Base-by-base conservation (phyloP, 345 rosid species). In the Lepidium aucheri region DNA sequence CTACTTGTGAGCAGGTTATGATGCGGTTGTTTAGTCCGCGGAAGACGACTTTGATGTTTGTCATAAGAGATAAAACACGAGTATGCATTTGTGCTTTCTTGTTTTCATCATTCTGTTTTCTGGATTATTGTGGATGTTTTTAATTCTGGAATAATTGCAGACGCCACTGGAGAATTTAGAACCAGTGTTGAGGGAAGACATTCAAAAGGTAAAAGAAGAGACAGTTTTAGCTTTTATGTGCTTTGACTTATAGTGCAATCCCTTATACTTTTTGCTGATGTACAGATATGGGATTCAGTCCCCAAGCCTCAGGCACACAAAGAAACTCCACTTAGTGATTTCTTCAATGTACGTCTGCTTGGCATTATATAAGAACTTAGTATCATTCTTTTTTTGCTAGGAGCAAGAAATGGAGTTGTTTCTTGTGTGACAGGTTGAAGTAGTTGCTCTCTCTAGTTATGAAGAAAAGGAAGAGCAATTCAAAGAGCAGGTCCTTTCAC, bases 21-120 rank as follows among this genome's bases (percentile, higher is more conserved):
- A 85, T 94, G 97, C 85, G 97, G 54, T 84, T 94, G 78, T 94
- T 94, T 80, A 94, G 99, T 81, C 99, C 99, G 3, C 88, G 99
- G 44, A 94, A 94, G 82, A 94, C 99, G 41, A 94, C 99, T 26
- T 69, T 94, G 80, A 69, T 94, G 95, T 94, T 94, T 83, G 99
- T 94, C 70, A 94, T 94, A 66, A 93, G 99, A 74, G 99, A 94
- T 78, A 91, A 94, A 87, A 86, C 97, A 43, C 77, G 88, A 93
- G 99, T 94, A 43, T 77, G 15, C 68, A 22, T 9, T 53, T 33
- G 7, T 17, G 5, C 15, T 62, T 60, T 63, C 26, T 22, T 33
- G 32, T 47, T 22, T 46, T 39, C 26, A 40, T 20, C 32, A 22
- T 40, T 32, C 47, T 46, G 6, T 38, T 74, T 33, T 68, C 9